Evolutionary conservation across 805 yeast genomes (phyloP), one percentile per base, ranked within the genome.

Genomic region (Yamadazyma scolyti): DNA sequence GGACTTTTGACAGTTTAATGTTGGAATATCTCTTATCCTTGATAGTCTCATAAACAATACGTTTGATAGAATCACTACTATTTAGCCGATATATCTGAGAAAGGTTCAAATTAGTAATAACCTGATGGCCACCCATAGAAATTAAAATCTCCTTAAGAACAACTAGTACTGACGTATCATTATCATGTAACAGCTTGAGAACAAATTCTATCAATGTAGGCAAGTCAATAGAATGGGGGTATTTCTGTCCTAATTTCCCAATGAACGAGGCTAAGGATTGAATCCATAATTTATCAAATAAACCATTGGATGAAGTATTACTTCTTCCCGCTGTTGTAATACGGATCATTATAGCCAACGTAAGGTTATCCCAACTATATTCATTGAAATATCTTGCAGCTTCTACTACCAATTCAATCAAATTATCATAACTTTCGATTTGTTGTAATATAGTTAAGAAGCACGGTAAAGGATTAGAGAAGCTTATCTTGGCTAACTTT

Each of bases 401-500:
- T 27, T 81, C 81, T 7, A 86, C 88, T 5, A 90, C 77, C 35
- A 90, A 65, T 22, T 76, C 78, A 26, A 81, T 82, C 40, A 90
- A 72, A 49, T 90, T 90, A 49, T 83, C 95, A 51, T 90, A 90
- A 61, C 93, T 86, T 55, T 90, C 97, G 41, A 90, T 77, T 49
- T 87, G 96, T 27, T 77, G 76, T 8, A 89, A 66, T 27, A 85
- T 70, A 0, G 84, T 79, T 14, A 74, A 59, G 25, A 89, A 73
- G 9, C 88, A 76, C 2, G 94, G 82, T 12, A 88, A 51, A 2
- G 97, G 97, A 51, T 86, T 86, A 1, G 82, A 59, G 37, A 76
- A 79, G 13, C 88, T 73, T 9, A 86, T 66, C 42, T 79, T 78
- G 0, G 94, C 82, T 15, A 90, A 60, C 27, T 75, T 67, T 39